Evolutionary conservation across 805 yeast genomes (phyloP).

Genomic region (Lipomyces starkeyi): DNA sequence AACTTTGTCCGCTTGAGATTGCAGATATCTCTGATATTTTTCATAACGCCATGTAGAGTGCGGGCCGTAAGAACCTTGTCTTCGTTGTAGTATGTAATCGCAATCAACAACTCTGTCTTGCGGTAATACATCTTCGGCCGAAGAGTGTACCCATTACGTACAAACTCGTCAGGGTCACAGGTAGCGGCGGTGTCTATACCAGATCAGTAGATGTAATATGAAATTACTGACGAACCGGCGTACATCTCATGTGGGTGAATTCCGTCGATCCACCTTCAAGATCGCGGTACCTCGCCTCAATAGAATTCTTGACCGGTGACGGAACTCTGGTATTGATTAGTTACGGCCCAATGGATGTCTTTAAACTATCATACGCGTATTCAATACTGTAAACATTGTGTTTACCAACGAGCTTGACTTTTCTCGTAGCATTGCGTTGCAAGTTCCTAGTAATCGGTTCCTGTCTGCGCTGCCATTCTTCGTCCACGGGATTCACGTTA

Average conservation of each 20-base stretch:
- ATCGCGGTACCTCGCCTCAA: slow-evolving; percentile 50
- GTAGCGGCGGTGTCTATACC: slow-evolving; percentile 59
- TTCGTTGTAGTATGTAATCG: slow-evolving; percentile 70
- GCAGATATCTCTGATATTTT: slow-evolving; percentile 66
- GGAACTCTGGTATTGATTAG: slow-evolving; percentile 46
- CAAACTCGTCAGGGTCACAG: slow-evolving; percentile 70
- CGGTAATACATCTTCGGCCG: slow-evolving; percentile 64
- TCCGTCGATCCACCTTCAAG: slow-evolving; percentile 48
- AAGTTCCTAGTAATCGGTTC: slow-evolving; percentile 38
- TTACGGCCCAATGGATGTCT: slow-evolving; percentile 5
- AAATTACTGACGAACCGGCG: not conserved
- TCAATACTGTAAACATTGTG: slow-evolving; percentile 43
- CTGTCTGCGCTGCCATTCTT: slow-evolving; percentile 45
- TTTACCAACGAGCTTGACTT: slow-evolving; percentile 48
- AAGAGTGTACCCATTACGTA: slow-evolving; percentile 59
- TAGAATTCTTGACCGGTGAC: slow-evolving; percentile 49
- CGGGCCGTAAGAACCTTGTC: slow-evolving; percentile 66
- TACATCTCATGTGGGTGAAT: slow-evolving; percentile 64
- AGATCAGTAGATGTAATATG: not conserved
- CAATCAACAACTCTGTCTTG: slow-evolving; percentile 65
- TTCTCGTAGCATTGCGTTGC: slow-evolving; percentile 47
- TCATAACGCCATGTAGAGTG: slow-evolving; percentile 65
- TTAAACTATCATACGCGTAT: slow-evolving; percentile 25
- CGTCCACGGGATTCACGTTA: slow-evolving; percentile 19
- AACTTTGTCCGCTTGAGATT: slow-evolving; percentile 53